phyloP scores from a whole-genome alignment of 1,284 basidiomycete genomes.

The Sporisorium exsertum region DNA sequence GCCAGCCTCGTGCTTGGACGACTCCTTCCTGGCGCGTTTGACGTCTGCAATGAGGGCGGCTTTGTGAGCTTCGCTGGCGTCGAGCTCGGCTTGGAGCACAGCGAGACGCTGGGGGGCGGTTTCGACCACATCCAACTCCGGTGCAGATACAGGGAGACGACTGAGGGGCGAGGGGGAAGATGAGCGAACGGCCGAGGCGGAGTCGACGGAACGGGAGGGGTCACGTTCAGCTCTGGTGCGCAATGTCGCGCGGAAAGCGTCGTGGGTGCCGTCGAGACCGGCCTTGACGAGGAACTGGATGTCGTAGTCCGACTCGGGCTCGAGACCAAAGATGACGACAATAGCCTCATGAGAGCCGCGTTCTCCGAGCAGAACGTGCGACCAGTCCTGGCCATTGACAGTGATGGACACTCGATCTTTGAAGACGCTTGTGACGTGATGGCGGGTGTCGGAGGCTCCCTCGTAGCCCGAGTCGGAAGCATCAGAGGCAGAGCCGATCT shows the following conservation, averaged over 20 bases:
- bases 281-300: constrained; percentile 54
- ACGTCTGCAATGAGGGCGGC: constrained; percentile 45
- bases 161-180: constrained; percentile 49
- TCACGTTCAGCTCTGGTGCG: constrained; percentile 45
- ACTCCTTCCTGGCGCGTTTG: constrained; percentile 55
- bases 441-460: constrained; percentile 19
- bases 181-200: constrained; percentile 26
- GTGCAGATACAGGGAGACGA: constrained; percentile 29
- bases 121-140: constrained; percentile 27
- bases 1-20: constrained; percentile 52
- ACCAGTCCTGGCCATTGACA: constrained; percentile 58
- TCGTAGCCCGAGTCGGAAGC: constrained; percentile 53
- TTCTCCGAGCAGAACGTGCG: constrained; percentile 59
- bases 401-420: constrained; percentile 53
- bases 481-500: constrained; percentile 45
- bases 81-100: constrained; percentile 45
- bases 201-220: constrained; percentile 26
- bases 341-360: constrained; percentile 58
- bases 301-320: constrained; percentile 55
- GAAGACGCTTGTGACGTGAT: constrained; percentile 47
- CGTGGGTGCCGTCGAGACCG: constrained; percentile 33
- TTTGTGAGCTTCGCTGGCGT: constrained; percentile 41
- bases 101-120: constrained; percentile 32
- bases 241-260: constrained; percentile 32
- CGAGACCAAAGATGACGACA: constrained; percentile 62